Conservation (phyloP, 2,329 filamentous ascomycete genomes). For the Fusarium zealandicum region DNA sequence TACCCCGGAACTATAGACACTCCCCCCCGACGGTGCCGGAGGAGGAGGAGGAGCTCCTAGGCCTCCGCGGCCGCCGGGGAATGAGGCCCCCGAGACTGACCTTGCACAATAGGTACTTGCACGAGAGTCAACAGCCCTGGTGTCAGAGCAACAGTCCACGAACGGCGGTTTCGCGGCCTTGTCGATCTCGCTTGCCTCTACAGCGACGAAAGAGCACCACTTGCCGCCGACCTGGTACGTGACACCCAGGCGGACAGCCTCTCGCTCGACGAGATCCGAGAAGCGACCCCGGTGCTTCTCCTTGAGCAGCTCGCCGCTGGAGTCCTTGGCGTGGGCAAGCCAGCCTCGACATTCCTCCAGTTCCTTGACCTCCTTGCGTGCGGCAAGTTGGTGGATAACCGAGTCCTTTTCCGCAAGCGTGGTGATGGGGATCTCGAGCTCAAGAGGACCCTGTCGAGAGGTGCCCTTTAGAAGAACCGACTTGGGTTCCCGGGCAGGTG, state of each 20-base stretch:
- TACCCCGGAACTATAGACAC: no score
- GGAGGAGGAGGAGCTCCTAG: no score
- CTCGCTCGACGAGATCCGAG: constrained; percentile 66
- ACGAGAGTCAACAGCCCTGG: no score
- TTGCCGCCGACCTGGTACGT: constrained; percentile 72
- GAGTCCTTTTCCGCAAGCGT: constrained; percentile 53
- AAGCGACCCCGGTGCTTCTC: constrained; percentile 59
- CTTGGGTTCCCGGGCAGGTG: constrained; percentile 50
- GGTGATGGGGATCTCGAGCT: constrained; percentile 69
- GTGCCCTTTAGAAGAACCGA: constrained; percentile 66
- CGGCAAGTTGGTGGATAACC: constrained; percentile 74
- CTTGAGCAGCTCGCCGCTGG: constrained; percentile 53
- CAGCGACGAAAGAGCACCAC: constrained; percentile 77
- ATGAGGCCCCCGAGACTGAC: no score
- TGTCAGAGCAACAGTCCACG: no score
- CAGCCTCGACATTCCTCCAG: constrained; percentile 76
- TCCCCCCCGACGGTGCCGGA: no score
- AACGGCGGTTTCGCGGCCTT: no score
- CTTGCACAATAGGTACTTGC: no score
- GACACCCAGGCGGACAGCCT: constrained; percentile 71
- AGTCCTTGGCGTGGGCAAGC: constrained; percentile 60
- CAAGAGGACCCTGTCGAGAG: constrained; percentile 63
- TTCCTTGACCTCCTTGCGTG: constrained; percentile 71
- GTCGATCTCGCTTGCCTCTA: no score
- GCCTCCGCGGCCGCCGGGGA: no score